Evolutionary conservation across 164 flowering plant species (phyloP).

Genomic region (Macadamia integrifolia): DNA sequence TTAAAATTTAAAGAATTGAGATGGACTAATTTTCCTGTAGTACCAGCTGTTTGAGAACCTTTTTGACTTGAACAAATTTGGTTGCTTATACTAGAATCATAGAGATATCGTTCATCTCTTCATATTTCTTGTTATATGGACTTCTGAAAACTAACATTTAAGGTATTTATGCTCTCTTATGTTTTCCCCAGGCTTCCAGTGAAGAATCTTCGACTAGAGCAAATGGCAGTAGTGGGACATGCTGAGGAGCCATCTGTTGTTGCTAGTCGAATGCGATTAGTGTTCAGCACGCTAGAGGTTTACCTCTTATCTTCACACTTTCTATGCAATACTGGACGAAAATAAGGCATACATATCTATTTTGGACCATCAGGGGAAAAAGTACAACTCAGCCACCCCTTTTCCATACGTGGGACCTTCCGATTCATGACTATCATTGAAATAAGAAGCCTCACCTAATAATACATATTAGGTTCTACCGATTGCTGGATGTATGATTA

Average conservation of each 20-base stretch:
- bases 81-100: no score
- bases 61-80: no score
- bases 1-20: no score
- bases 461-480: no score
- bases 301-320: constrained; percentile 5
- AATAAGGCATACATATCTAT: neutral
- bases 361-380: neutral
- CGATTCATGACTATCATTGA: neutral
- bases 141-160: neutral
- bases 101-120: no score
- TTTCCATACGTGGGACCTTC: neutral
- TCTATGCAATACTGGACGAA: neutral
- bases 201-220: constrained; percentile 95
- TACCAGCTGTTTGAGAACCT: no score
- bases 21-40: no score
- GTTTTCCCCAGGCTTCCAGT: constrained; percentile 74
- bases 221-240: constrained; percentile 86
- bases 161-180: neutral
- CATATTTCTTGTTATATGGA: no score
- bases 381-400: neutral
- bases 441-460: no score
- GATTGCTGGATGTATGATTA: no score
- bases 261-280: constrained; percentile 85
- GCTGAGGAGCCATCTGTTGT: constrained; percentile 92
- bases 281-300: constrained; percentile 94